Evolutionary conservation across 495 filamentous ascomycete genomes (phyloP).

Genomic region (Venustampulla echinocandica): DNA sequence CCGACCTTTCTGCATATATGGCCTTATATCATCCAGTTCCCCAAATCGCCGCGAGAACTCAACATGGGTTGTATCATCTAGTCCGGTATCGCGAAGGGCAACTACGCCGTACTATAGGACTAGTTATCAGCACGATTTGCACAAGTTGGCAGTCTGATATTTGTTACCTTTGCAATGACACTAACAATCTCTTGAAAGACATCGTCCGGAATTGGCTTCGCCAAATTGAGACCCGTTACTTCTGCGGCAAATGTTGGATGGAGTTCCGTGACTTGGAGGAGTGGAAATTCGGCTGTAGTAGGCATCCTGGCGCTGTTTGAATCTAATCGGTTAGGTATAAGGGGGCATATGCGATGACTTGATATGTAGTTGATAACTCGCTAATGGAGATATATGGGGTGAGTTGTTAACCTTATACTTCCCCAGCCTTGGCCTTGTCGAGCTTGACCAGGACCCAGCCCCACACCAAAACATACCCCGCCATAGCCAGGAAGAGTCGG

Average conservation of each 20-base stretch:
- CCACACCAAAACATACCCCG: too few relatives aligned
- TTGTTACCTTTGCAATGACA: conserved; percentile 40
- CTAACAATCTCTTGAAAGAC: conserved; percentile 38
- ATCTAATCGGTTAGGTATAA: too few relatives aligned
- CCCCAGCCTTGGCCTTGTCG: too few relatives aligned
- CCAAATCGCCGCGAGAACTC: conserved; percentile 45
- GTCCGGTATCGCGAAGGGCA: conserved; percentile 44
- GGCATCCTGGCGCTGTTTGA: too few relatives aligned
- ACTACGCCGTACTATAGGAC: conserved; percentile 44
- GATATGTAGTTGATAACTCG: too few relatives aligned
- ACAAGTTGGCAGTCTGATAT: neutral
- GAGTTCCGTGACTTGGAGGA: conserved; percentile 32
- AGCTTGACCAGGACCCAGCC: too few relatives aligned
- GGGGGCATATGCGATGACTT: too few relatives aligned
- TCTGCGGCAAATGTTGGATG: conserved; percentile 50
- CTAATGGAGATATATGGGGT: too few relatives aligned
- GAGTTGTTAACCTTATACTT: too few relatives aligned
- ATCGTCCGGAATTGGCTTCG: conserved; percentile 32
- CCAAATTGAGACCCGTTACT: conserved; percentile 42
- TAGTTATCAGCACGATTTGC: neutral
- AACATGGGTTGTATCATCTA: conserved; percentile 46
- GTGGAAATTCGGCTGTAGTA: too few relatives aligned
- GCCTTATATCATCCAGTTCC: conserved; percentile 49
- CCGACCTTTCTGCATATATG: conserved; percentile 32
- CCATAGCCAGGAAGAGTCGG: too few relatives aligned